Evolutionary conservation across 768 basidiomycete genomes (phyloP), one percentile per base, ranked within the genome.

Genomic region (Tricholoma furcatifolium): DNA sequence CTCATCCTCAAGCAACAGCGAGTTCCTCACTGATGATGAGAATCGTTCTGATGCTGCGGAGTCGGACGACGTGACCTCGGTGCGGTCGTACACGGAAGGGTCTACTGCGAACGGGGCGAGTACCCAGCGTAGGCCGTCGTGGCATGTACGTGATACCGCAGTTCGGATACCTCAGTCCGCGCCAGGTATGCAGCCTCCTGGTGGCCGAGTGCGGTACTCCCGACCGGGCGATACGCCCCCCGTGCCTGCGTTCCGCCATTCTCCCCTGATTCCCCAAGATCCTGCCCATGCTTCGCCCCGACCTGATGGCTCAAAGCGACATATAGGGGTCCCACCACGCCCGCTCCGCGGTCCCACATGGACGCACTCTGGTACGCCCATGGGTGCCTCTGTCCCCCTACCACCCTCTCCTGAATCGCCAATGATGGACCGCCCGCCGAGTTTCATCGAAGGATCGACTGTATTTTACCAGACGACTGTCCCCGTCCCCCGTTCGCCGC

Each of bases 31-130:
- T 7, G 88, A 91, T 61, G 87, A 85, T 20, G 87, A 87, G 21
- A 58, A 44, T 52, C 78, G 74, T 8, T 84, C 81, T 5, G 85
- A 84, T 47, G 68, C 76, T 41, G 76, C 80, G 17, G 84, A 83
- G 60, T 81, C 81, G 15, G 88, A 89, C 58, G 87, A 88, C 61
- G 77, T 84, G 40, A 78, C 75, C n/a, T 88, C 88, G 12, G 82
- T 86, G 32, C 73, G 74, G 42, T 88, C 87, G 0, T 85, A 76
- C 57, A 81, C 81, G 0, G 85, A 86, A 62, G 81, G 76, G 8
- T 67, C 74, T 7, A 54, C 63, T 3, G 43, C 58, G 8, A 57
- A 42, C 54, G 65, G 62, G 35, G 51, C 64, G 6, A 68, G 69
- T n/a, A 62, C 67, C 5, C 60, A 66, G 47, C 72, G 79, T 14